These are phyloP conservation scores for Xylariaceae sp. DNA, from an alignment of 2,329 filamentous ascomycete species.

Conservation along the genomic window DNA sequence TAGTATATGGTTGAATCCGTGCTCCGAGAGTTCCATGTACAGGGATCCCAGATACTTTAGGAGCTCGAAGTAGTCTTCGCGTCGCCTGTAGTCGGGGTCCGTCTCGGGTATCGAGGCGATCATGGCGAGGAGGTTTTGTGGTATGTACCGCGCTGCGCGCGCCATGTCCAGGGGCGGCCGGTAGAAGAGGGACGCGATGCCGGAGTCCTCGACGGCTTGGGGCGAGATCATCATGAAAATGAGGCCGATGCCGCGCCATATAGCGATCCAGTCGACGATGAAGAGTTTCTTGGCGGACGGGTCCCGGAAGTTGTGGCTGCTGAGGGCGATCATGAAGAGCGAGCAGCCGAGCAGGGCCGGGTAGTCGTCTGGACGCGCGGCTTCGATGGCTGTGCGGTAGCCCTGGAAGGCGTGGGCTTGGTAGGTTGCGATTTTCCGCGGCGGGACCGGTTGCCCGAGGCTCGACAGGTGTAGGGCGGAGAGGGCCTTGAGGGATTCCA, in stretches of 20 bases:
- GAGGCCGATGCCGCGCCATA: constrained; percentile 50
- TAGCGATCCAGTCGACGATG: constrained; percentile 51
- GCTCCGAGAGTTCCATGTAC: constrained; percentile 42
- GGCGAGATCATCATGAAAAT: constrained; percentile 40
- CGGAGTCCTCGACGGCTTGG: constrained; percentile 35
- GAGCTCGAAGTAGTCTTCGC: constrained; percentile 41
- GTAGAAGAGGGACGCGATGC: constrained; percentile 44
- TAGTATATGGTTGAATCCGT: constrained; percentile 42
- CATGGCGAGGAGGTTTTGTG: constrained; percentile 46
- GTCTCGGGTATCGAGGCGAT: constrained; percentile 39
- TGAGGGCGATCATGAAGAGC: constrained; percentile 46
- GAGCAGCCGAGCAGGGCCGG: constrained; percentile 49
- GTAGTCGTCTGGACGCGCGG: constrained; percentile 41
- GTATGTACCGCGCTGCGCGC: constrained; percentile 38
- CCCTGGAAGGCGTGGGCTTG: constrained; percentile 46
- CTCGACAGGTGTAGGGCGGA: constrained; percentile 46
- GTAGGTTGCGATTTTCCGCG: constrained; percentile 39
- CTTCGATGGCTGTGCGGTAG: constrained; percentile 47
- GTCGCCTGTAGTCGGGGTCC: constrained; percentile 39
- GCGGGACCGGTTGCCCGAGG: constrained; percentile 37
- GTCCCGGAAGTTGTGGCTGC: constrained; percentile 48
- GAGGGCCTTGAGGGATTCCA: constrained; percentile 50
- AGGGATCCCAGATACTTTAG: constrained; percentile 48
- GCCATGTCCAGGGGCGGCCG: constrained; percentile 46
- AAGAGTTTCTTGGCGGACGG: constrained; percentile 41